Percentiles rank a stretch among this genome's conserved stretches.
Evolutionary conservation across 768 basidiomycete species (phyloP).

Genomic region (Coprinellus micaceus): DNA sequence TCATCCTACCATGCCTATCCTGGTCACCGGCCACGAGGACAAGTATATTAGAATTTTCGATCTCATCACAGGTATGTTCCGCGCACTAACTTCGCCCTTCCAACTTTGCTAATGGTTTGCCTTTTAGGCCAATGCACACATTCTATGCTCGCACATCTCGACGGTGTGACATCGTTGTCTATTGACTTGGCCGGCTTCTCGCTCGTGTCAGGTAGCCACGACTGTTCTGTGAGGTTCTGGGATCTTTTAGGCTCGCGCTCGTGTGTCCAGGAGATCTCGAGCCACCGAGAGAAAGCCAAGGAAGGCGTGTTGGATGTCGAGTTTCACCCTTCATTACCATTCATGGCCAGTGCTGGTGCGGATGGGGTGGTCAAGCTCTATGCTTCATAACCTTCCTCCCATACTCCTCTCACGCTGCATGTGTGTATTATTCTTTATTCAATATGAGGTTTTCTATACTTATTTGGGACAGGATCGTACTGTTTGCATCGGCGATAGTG

Average conservation of each 20-base stretch:
- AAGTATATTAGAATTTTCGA: constrained; percentile 91
- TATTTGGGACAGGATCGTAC: constrained; percentile 30
- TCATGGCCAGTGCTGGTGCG: constrained; percentile 93
- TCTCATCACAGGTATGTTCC: constrained; percentile 64
- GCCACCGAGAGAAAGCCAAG: constrained; percentile 83
- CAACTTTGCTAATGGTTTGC: constrained; percentile 6
- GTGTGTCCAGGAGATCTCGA: constrained; percentile 86
- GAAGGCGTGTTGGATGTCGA: constrained; percentile 91
- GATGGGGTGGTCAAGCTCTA: constrained; percentile 93
- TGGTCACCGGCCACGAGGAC: constrained; percentile 92
- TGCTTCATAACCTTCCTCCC: constrained; percentile 55
- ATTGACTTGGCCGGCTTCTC: constrained; percentile 85
- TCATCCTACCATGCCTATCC: constrained; percentile 84
- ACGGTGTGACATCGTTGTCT: constrained; percentile 87
- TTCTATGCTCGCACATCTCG: constrained; percentile 87
- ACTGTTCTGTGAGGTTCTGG: constrained; percentile 95
- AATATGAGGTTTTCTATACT: constrained; percentile 31
- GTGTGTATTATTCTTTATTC: constrained; percentile 12
- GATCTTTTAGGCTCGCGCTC: constrained; percentile 75
- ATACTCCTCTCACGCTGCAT: not conserved
- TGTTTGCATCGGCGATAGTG: constrained; percentile 7
- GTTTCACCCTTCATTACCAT: constrained; percentile 77
- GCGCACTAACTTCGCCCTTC: not conserved
- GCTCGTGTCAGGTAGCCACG: constrained; percentile 87
- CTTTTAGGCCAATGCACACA: constrained; percentile 76